Evolutionary conservation across 2,329 filamentous ascomycete genomes (phyloP), one percentile per base, ranked within the genome.

Genomic region (Neobulgaria alba): DNA sequence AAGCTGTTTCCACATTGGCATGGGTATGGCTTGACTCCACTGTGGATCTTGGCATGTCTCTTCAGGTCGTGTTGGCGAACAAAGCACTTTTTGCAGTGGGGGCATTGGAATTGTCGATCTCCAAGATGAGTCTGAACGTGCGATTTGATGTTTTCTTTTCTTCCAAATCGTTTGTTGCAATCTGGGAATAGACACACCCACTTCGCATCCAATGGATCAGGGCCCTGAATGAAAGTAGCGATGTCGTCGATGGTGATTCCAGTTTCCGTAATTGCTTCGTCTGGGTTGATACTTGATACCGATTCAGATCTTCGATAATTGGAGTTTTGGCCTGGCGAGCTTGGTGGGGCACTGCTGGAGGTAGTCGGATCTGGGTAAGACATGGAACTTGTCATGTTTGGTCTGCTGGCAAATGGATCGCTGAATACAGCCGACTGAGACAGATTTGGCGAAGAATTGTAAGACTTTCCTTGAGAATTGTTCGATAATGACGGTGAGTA

Each of bases 91-190:
- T 83, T 74, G 67, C 92, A 98, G 41, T 85, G 82, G 33, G 90
- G 88, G 65, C 92, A 98, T 62, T 86, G 82, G 66, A 87, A 98
- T 61, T 95, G 92, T 35, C 92, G 77, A 62, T 98, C 92, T 56
- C 93, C 92, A 49, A 98, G 80, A 64, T 98, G 92, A 3, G 92
- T 98, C 65, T 98, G 92, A 10, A 98, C 86, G 61, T 98, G 92
- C 1, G 89, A 94, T 61, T 95, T 94, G 69, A 96, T 95, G 65
- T 98, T 96, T 63, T 98, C 92, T 62, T 95, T 94, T 53, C 92
- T 79, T n/a, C 89, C 90, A 59, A 98, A 96, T 39, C 80, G 77
- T 63, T 95, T 94, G 53, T 80, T 76, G 63, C 92, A 98, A 19
- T 79, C 80, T 7, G 86, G 68, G 53, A 67, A 89, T n/a, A 77